phyloP scores from a whole-genome alignment of 2,329 filamentous ascomycete species.

The Trichoderma oligosporum region DNA sequence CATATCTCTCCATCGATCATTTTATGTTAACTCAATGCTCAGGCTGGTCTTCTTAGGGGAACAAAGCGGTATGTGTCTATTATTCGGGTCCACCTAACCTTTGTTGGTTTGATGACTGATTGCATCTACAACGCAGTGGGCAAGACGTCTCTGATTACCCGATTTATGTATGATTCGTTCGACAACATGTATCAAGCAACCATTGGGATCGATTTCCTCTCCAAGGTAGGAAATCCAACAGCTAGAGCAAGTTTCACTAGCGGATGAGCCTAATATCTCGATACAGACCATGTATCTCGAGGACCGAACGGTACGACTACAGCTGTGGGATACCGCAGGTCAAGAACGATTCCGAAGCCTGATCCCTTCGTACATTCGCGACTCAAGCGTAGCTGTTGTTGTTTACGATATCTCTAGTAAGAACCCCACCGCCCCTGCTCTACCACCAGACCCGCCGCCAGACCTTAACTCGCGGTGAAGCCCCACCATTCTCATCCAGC shows the following conservation, averaged over 20 bases:
- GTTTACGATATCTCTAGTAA: slow-evolving; percentile 96
- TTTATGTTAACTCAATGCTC: slow-evolving; percentile 15
- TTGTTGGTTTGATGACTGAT: slow-evolving; percentile 26
- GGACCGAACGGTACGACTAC: slow-evolving; percentile 93
- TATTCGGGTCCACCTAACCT: slow-evolving; percentile 8
- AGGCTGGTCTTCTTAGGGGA: slow-evolving; percentile 97
- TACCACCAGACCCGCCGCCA: slow-evolving; percentile 12
- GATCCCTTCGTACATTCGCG: slow-evolving; percentile 97
- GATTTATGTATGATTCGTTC: slow-evolving; percentile 99
- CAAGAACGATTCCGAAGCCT: slow-evolving; percentile 96
- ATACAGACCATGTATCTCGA: slow-evolving; percentile 93
- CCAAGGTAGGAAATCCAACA: slow-evolving; percentile 64
- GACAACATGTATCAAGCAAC: slow-evolving; percentile 99
- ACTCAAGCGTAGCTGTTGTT: slow-evolving; percentile 95
- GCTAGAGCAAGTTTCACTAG: neutral
- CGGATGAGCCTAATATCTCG: slow-evolving; percentile 3
- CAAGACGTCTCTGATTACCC: slow-evolving; percentile 96
- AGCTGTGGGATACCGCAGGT: slow-evolving; percentile 97
- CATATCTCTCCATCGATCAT: slow-evolving; percentile 9
- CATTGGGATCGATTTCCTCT: slow-evolving; percentile 98
- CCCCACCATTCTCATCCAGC: slow-evolving; percentile 6
- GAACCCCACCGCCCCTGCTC: slow-evolving; percentile 12
- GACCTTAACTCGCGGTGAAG: slow-evolving; percentile 14
- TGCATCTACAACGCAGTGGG: slow-evolving; percentile 65
- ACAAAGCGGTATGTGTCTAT: slow-evolving; percentile 76